Evolutionary conservation across 2,329 filamentous ascomycete genomes (phyloP), one percentile per base, ranked within the genome.

Genomic region (Stemphylium vesicarium): DNA sequence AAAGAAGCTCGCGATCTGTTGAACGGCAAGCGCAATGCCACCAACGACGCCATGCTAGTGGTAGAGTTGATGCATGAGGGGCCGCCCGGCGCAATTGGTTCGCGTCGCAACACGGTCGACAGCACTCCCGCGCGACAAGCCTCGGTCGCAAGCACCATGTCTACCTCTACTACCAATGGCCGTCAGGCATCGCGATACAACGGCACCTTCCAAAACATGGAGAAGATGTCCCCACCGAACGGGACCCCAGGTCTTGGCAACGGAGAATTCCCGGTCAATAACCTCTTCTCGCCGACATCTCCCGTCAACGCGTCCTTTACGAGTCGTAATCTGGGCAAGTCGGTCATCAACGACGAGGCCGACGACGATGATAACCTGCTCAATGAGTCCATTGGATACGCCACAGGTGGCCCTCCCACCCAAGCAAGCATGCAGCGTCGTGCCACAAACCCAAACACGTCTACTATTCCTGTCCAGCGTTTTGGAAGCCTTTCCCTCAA

Each of bases 331-430:
- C 50, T 76, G 77, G 88, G 89, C 63, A 92, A 91, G 74, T 84
- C 86, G 2, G 79, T 92, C 45, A 92, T 92, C 74, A 85, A 89
- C 64, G 85, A 88, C 66, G 82, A 83, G 13, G 85, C 84, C 24
- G 86, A 89, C 59, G 89, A 92, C 44, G 89, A 91, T 69, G 90
- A 89, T 2, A 85, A 82, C 31, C 79, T 92, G n/a, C 80, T 92
- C 40, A 88, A 88, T 53, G 87, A 92, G 50, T 86, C 89, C 0
- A 81, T 90, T 38, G 87, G 84, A 8, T 92, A 88, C 69, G 91
- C 90, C 9, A 88, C 93, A 66, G 91, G 87, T 66, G 88, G 87
- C 9, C 77, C 78, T 35, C 69, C 75, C 41, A 66, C 64, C 2
- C 80, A 84, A 50, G 77, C 79, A 37, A 75, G 74, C 45, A 78